Base-by-base conservation (phyloP, 139 green algal species). In the Coelastrella sp. region DNA sequence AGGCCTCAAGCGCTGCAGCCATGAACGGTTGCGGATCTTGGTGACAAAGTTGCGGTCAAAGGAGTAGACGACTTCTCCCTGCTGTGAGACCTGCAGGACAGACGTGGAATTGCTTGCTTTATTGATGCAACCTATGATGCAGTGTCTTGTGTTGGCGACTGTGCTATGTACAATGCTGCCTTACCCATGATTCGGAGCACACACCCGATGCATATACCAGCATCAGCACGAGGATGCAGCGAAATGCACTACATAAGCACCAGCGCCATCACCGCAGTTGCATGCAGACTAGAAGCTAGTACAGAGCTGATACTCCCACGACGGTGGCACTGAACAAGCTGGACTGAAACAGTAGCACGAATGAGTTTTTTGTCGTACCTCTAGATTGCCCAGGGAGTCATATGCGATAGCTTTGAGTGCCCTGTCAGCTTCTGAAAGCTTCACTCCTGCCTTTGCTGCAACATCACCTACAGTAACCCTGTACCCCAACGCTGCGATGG, bases 1-100 rank as follows among this genome's bases (percentile, higher is more conserved):
- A 0, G 97, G 97, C 90, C 96, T 92, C 56, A 95, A n/a, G 3
- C 94, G 87, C 54, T 99, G 89, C 54, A 92, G 79, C 73, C 97
- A 86, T 0, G 94, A 97, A 58, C 95, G 95, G 56, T 73, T 86
- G 11, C 74, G 73, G 11, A 99, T 94, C 5, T 68, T 75, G 14
- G 80, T 58, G 11, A 91, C 91, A 89, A 99, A 98, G 87, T 95
- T 91, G 13, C 64, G 71, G 0, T 93, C 84, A 82, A 99, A 96
- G 1, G 93, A 92, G 90, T 99, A 99, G 68, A 99, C 91, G 8
- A 99, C 93, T 57, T 99, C 97, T 23, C 98, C 98, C 20, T 94
- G 90, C 10, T 92, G 20, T 0, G 97, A 98, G 13, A 99, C 98
- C 95, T 97, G 91, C n/a, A 73, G 73, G 23, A 79, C 10, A 10